A percentile compares a stretch with the other conserved stretches of the same genome.
These are phyloP conservation scores for Amauroascus niger DNA, from an alignment of 2,329 filamentous ascomycete genomes.

Conservation along the genomic window DNA sequence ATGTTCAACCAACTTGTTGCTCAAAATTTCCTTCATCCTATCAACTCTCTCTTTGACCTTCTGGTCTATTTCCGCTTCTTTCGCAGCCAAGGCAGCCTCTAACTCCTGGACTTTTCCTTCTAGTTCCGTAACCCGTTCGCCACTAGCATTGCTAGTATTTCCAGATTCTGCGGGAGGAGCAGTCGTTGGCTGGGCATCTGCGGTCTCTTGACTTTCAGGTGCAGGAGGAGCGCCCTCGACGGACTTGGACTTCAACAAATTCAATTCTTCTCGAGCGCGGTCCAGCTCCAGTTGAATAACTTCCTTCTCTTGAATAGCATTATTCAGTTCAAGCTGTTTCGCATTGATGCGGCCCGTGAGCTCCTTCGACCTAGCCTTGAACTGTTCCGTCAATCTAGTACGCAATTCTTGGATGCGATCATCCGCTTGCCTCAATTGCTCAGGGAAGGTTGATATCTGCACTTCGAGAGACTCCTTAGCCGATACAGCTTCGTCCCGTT, in stretches of 20 bases:
- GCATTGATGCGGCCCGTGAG: constrained; percentile 54
- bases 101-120: constrained; percentile 49
- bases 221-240: constrained; percentile 32
- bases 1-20: constrained; percentile 55
- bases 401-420: constrained; percentile 44
- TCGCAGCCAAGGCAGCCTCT: constrained; percentile 45
- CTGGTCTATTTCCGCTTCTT: constrained; percentile 43
- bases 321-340: constrained; percentile 41
- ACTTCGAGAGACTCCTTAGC: constrained; percentile 44
- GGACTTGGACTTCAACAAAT: constrained; percentile 42
- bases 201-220: constrained; percentile 42
- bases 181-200: constrained; percentile 31
- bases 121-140: constrained; percentile 51
- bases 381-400: constrained; percentile 40
- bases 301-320: constrained; percentile 53
- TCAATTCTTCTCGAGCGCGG: constrained; percentile 50
- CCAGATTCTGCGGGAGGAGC: constrained; percentile 22
- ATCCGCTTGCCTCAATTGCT: constrained; percentile 40
- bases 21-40: constrained; percentile 57
- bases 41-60: constrained; percentile 42
- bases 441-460: constrained; percentile 41
- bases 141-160: constrained; percentile 27
- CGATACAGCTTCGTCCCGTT: constrained; percentile 55
- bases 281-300: constrained; percentile 59
- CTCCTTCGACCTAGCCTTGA: constrained; percentile 51